Evolutionary conservation across 78 protist genomes (phyloP).

Genomic region (Dictyostelium firmibasis): DNA sequence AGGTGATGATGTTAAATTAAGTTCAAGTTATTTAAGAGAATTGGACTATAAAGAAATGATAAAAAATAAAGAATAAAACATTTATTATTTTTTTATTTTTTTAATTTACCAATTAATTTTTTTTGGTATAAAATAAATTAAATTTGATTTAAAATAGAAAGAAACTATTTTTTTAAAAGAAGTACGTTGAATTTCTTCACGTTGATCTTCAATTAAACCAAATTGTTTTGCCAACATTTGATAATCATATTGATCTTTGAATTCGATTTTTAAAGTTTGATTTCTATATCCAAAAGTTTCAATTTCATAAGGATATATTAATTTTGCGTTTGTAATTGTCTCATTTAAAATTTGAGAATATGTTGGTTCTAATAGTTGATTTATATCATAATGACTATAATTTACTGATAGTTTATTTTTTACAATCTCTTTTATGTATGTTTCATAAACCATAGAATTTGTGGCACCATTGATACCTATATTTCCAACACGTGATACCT

Average conservation of each 20-base stretch:
- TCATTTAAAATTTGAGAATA: constrained; percentile 37
- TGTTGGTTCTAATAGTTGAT: constrained; percentile 31
- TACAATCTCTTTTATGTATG: constrained; percentile 54
- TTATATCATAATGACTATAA: neutral
- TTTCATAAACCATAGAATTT: constrained; percentile 65
- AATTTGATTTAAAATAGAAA: constrained; percentile 60
- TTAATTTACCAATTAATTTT: neutral
- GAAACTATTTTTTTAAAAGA: constrained; percentile 87
- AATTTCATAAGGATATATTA: constrained; percentile 21
- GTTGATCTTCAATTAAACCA: constrained; percentile 84
- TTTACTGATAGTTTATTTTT: neutral
- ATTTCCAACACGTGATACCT: constrained; percentile 86
- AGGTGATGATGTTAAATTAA: constrained; percentile 37
- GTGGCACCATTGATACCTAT: constrained; percentile 87
- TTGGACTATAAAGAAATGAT: constrained; percentile 28
- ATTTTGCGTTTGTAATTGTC: constrained; percentile 1
- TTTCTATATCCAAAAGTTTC: constrained; percentile 32
- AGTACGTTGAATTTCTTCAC: constrained; percentile 88
- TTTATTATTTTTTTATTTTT: neutral
- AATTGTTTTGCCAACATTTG: neutral
- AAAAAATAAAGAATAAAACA: neutral
- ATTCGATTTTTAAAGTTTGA: constrained; percentile 1
- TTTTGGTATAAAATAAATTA: constrained; percentile 42
- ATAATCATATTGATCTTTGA: neutral
- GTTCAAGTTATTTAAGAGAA: constrained; percentile 59